phyloP scores from a whole-genome alignment of 139 green algal species.

The Edaphochlamys debaryana region DNA sequence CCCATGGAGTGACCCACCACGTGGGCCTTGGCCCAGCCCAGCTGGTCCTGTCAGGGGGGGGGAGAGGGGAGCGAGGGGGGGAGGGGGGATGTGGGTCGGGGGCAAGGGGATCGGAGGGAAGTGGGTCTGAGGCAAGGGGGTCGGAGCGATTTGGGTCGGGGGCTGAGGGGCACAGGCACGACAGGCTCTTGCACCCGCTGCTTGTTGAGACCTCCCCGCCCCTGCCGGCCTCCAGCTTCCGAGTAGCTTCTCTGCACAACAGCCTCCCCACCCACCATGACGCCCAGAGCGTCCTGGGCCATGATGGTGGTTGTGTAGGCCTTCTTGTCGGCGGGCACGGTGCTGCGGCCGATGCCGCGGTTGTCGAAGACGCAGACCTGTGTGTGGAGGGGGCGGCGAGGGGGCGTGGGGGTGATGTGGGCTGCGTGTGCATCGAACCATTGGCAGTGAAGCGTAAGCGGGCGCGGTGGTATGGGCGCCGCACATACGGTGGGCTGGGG shows the following conservation, averaged over 20 bases:
- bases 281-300: conserved; percentile 55
- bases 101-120: too few species aligned
- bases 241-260: too few species aligned
- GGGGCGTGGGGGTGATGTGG: not conserved
- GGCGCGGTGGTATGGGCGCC: not conserved
- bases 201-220: too few species aligned
- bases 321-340: conserved; percentile 12
- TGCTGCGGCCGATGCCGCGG: conserved; percentile 65
- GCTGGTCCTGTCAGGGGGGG: conserved; percentile 51
- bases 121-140: too few species aligned
- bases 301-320: conserved; percentile 67
- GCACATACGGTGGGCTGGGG: too few species aligned
- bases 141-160: too few species aligned
- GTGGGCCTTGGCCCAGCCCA: conserved; percentile 65
- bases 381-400: not conserved
- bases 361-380: conserved; percentile 67
- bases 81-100: too few species aligned
- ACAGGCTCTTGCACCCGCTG: too few species aligned
- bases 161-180: too few species aligned
- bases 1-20: conserved; percentile 76
- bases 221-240: too few species aligned
- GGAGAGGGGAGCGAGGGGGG: too few species aligned
- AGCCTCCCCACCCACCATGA: too few species aligned
- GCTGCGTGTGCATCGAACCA: not conserved
- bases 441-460: not conserved